These are phyloP conservation scores for Lasiodiplodia hormozganensis DNA, from an alignment of 2,329 filamentous ascomycete species.

Conservation along the genomic window DNA sequence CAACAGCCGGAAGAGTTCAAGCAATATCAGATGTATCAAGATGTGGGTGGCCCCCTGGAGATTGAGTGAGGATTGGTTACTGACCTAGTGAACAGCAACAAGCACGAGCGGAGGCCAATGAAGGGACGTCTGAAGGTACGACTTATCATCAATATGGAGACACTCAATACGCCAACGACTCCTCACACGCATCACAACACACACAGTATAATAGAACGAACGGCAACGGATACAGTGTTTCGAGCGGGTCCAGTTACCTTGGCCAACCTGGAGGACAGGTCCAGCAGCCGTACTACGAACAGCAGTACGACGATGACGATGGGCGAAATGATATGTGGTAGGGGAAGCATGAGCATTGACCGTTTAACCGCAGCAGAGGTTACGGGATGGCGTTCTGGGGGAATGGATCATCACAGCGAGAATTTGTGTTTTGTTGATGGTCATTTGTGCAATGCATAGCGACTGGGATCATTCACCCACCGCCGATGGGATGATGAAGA, in stretches of 20 bases:
- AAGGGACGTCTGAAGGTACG: slow-evolving; percentile 37
- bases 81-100: slow-evolving; percentile 33
- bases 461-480: slow-evolving; percentile 10
- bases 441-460: slow-evolving; percentile 28
- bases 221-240: slow-evolving; percentile 44
- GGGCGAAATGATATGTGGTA: slow-evolving; percentile 50
- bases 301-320: slow-evolving; percentile 33
- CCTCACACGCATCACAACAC: slow-evolving; percentile 31
- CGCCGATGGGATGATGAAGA: background rate
- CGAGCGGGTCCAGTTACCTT: slow-evolving; percentile 45
- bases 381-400: background rate
- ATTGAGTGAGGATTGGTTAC: background rate
- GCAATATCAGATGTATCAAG: slow-evolving; percentile 49
- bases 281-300: slow-evolving; percentile 37
- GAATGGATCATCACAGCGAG: background rate
- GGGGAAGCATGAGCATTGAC: background rate
- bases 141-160: slow-evolving; percentile 32
- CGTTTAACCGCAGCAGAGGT: background rate
- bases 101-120: slow-evolving; percentile 33
- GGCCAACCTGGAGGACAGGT: slow-evolving; percentile 34
- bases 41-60: slow-evolving; percentile 31
- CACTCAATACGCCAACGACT: slow-evolving; percentile 23
- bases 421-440: slow-evolving; percentile 4
- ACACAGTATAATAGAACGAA: slow-evolving; percentile 39
- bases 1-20: slow-evolving; percentile 49